Evolutionary conservation across 768 basidiomycete genomes (phyloP).

Genomic region (Macrolepiota dolichaula): DNA sequence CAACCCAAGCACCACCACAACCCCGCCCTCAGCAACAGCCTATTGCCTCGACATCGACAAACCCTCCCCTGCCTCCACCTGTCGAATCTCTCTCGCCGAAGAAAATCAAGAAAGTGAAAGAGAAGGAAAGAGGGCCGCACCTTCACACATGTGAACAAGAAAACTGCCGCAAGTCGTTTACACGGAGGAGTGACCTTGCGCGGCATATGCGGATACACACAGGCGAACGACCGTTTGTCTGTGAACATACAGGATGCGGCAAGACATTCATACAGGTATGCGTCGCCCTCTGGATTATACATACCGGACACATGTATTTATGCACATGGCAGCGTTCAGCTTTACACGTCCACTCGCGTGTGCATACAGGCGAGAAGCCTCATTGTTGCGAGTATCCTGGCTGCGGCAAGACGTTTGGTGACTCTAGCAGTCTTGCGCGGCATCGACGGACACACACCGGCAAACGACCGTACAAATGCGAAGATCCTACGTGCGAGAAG

Average conservation of each 20-base stretch:
- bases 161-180: slow-evolving; percentile 78
- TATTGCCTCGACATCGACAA: slow-evolving; percentile 50
- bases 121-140: slow-evolving; percentile 44
- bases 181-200: slow-evolving; percentile 77
- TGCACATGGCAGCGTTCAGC: slow-evolving; percentile 67
- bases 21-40: slow-evolving; percentile 30
- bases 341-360: slow-evolving; percentile 82
- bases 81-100: slow-evolving; percentile 24
- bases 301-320: slow-evolving; percentile 9
- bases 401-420: slow-evolving; percentile 85
- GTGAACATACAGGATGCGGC: slow-evolving; percentile 68
- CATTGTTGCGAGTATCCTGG: slow-evolving; percentile 88
- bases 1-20: slow-evolving; percentile 33
- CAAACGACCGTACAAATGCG: slow-evolving; percentile 84
- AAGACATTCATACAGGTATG: slow-evolving; percentile 91
- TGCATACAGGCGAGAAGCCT: slow-evolving; percentile 92
- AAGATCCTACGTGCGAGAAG: slow-evolving; percentile 79
- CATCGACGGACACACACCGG: slow-evolving; percentile 89
- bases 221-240: slow-evolving; percentile 83
- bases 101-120: slow-evolving; percentile 34
- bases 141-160: slow-evolving; percentile 68
- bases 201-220: slow-evolving; percentile 90
- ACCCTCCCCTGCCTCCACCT: slow-evolving; percentile 20
- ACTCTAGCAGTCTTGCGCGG: slow-evolving; percentile 88
- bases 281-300: slow-evolving; percentile 8